Evolutionary conservation across 139 green algal genomes (phyloP).

Genomic region (Micractinium sp.): DNA sequence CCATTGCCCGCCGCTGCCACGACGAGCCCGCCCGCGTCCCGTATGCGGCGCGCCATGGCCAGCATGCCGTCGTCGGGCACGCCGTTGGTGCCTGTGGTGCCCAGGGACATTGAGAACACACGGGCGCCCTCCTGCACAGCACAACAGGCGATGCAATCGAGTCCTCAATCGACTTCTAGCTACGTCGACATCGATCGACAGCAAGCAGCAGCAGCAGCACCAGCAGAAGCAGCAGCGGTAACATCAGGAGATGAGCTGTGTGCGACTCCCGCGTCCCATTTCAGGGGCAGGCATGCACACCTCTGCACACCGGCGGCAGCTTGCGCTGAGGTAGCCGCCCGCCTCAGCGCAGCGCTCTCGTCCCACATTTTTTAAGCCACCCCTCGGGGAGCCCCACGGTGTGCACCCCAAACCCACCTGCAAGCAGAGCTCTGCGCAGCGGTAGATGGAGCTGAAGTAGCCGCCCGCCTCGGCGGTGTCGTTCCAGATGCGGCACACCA

Average conservation of each 20-base stretch:
- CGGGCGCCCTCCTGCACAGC: background rate
- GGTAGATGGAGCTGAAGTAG: background rate
- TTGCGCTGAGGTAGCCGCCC: background rate
- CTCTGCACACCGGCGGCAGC: background rate
- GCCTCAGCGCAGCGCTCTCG: too few species aligned
- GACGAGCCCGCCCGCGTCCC: background rate
- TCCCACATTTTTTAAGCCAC: too few species aligned
- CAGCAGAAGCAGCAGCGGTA: too few species aligned
- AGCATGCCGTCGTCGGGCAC: background rate
- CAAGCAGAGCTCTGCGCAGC: conserved; percentile 19
- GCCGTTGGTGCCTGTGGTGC: background rate
- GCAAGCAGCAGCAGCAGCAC: background rate
- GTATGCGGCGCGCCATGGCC: background rate
- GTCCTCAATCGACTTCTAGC: background rate
- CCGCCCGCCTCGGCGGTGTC: background rate
- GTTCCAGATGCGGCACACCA: conserved; percentile 32
- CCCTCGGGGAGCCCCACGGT: too few species aligned
- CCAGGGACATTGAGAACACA: conserved; percentile 14
- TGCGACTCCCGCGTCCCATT: too few species aligned
- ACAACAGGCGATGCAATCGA: too few species aligned
- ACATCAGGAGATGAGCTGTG: too few species aligned
- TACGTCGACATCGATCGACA: background rate
- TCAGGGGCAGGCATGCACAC: too few species aligned
- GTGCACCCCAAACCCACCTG: background rate
- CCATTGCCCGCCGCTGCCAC: conserved; percentile 6